phyloP scores from a whole-genome alignment of 2,329 filamentous ascomycete species.

The Macrophomina tecta region DNA sequence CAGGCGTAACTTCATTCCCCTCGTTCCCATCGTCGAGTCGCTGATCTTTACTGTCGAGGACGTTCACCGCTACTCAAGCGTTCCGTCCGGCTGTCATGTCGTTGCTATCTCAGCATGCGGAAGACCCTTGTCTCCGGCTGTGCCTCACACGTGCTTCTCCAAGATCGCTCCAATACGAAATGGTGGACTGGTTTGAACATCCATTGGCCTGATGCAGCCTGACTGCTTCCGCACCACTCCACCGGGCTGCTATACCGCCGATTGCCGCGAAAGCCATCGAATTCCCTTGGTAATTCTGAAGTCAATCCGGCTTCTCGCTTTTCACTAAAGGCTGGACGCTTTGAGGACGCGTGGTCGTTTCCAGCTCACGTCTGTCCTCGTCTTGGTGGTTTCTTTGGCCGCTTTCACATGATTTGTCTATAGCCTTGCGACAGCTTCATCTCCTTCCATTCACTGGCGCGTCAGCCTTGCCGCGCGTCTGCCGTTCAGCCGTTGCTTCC shows the following conservation, averaged over 20 bases:
- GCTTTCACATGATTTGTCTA: background rate
- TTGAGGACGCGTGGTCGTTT: no score
- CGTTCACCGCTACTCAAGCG: background rate
- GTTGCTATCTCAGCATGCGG: background rate
- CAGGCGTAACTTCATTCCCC: background rate
- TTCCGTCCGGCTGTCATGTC: background rate
- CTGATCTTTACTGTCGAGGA: background rate
- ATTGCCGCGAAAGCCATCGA: background rate
- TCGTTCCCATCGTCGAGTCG: background rate
- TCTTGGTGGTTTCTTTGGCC: no score
- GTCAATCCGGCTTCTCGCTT: background rate
- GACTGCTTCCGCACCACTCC: background rate
- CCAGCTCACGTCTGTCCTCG: no score
- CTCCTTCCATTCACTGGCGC: no score
- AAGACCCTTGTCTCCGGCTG: constrained; percentile 5
- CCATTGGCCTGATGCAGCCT: constrained; percentile 19
- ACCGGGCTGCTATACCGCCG: background rate
- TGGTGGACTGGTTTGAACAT: background rate
- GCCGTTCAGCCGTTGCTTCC: background rate
- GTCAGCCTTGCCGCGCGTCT: background rate
- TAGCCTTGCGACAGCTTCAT: no score
- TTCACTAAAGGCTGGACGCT: no score
- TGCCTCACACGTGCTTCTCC: constrained; percentile 7
- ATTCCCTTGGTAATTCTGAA: background rate
- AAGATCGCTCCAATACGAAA: background rate